Evolutionary conservation across 2,329 filamentous ascomycete genomes (phyloP).

Genomic region (Cladosporium sp.): DNA sequence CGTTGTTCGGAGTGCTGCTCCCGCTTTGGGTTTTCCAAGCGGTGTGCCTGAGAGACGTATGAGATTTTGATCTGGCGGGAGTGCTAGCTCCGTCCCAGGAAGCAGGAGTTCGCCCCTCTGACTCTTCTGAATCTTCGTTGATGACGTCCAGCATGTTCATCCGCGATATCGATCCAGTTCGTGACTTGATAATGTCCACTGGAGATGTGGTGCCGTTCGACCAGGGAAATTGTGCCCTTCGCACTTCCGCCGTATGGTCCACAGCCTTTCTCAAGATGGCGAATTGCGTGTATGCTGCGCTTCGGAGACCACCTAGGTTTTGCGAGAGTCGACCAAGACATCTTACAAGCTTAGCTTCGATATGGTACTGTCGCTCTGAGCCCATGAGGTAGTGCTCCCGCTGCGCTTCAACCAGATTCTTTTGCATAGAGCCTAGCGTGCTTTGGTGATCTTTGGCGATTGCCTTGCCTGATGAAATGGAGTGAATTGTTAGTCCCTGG

Average conservation of each 20-base stretch:
- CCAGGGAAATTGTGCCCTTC: slow-evolving; percentile 3
- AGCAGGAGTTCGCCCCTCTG: slow-evolving; percentile 20
- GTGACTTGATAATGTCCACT: neutral
- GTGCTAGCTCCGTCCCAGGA: slow-evolving; percentile 3
- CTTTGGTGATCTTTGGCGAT: slow-evolving; percentile 57
- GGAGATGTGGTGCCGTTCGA: neutral
- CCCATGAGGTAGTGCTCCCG: slow-evolving; percentile 83
- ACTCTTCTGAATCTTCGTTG: slow-evolving; percentile 36
- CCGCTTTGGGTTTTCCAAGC: slow-evolving; percentile 6
- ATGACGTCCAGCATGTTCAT: slow-evolving; percentile 40
- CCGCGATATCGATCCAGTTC: slow-evolving; percentile 4
- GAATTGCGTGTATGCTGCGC: slow-evolving; percentile 86
- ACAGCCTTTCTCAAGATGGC: slow-evolving; percentile 34
- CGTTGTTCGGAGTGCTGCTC: slow-evolving; percentile 9
- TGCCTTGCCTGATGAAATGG: slow-evolving; percentile 45
- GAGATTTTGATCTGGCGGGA: neutral
- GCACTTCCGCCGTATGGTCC: neutral
- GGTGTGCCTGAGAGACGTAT: neutral
- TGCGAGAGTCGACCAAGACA: slow-evolving; percentile 83
- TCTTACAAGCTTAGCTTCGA: slow-evolving; percentile 76
- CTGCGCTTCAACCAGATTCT: slow-evolving; percentile 78
- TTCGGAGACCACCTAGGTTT: slow-evolving; percentile 83
- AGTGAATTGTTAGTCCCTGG: neutral
- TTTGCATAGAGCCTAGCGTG: slow-evolving; percentile 66
- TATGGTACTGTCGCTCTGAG: slow-evolving; percentile 70